A percentile compares a stretch with the other conserved stretches of the same genome.
These are phyloP conservation scores for Chlorella vulgaris DNA, from an alignment of 139 green algal genomes.

Conservation along the genomic window DNA sequence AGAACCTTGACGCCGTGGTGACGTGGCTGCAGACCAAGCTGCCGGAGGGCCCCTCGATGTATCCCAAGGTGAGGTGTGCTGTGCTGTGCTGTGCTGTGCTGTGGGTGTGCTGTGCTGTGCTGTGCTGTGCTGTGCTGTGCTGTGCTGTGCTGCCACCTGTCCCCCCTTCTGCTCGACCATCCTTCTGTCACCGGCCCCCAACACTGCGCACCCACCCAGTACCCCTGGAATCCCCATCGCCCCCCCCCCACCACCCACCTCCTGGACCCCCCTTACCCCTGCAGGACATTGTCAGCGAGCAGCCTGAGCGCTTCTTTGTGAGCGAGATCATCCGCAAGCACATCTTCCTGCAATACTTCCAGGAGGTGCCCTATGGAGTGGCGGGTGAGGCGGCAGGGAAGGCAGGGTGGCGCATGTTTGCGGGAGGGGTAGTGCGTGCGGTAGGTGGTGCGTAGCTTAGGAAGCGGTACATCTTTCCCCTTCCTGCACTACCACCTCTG, in stretches of 20 bases:
- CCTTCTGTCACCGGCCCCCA: too few species aligned
- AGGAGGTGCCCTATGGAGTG: constrained; percentile 92
- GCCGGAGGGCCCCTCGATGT: constrained; percentile 82
- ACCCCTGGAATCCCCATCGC: too few species aligned
- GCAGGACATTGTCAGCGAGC: constrained; percentile 82
- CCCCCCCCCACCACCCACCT: too few species aligned
- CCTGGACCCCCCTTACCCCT: not conserved
- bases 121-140: too few species aligned
- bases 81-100: not conserved
- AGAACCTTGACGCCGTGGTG: constrained; percentile 58
- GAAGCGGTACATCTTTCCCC: too few species aligned
- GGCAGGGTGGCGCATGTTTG: not conserved
- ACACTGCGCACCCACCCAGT: too few species aligned
- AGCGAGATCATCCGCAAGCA: constrained; percentile 96
- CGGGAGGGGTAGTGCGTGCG: not conserved
- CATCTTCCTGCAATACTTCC: constrained; percentile 89
- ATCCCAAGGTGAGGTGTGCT: constrained; percentile 66
- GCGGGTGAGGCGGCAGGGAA: constrained; percentile 33
- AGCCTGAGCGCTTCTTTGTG: constrained; percentile 97
- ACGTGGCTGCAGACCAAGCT: constrained; percentile 76
- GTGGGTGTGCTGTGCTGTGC: too few species aligned
- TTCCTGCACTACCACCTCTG: too few species aligned
- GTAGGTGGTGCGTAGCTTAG: too few species aligned
- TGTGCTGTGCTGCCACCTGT: too few species aligned
- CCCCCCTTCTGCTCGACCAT: too few species aligned